phyloP scores from a whole-genome alignment of 2,329 filamentous ascomycete genomes.

The Claviceps humidiphila region DNA sequence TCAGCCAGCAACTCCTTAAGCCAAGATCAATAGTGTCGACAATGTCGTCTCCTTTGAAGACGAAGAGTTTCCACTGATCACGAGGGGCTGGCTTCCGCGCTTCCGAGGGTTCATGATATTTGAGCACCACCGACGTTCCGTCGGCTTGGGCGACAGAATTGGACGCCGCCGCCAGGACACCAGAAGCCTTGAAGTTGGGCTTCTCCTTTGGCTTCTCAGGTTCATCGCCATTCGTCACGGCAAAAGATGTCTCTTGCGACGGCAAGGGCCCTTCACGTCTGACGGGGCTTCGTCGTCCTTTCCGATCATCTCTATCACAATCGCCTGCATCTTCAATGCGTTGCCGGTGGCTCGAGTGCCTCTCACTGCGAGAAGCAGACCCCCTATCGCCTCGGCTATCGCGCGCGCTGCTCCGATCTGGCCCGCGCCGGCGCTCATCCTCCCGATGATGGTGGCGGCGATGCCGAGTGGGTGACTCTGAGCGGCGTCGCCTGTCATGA shows the following conservation, averaged over 20 bases:
- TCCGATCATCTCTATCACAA: conserved; percentile 9
- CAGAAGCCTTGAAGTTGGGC: conserved; percentile 72
- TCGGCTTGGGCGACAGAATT: conserved; percentile 61
- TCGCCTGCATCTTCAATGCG: conserved; percentile 8
- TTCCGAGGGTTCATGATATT: conserved; percentile 92
- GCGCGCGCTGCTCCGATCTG: conserved; percentile 7
- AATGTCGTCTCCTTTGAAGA: conserved; percentile 76
- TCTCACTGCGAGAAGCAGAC: conserved; percentile 21
- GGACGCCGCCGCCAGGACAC: conserved; percentile 73
- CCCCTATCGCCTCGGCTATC: conserved; percentile 12
- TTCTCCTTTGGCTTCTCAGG: conserved; percentile 61
- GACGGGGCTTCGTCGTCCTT: conserved; percentile 11
- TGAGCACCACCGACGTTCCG: conserved; percentile 66
- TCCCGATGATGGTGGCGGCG: conserved; percentile 10
- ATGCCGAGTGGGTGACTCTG: conserved; percentile 13
- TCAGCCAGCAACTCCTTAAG: conserved; percentile 74
- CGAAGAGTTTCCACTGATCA: conserved; percentile 77
- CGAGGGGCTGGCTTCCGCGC: conserved; percentile 72
- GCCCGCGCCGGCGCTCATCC: conserved; percentile 13
- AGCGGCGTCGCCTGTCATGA: conserved; percentile 19
- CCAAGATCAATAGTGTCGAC: conserved; percentile 70
- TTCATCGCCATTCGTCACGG: conserved; percentile 33
- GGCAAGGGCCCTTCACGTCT: conserved; percentile 37
- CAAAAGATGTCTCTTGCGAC: conserved; percentile 47
- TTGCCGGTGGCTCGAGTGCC: conserved; percentile 14